Evolutionary conservation across 2,329 filamentous ascomycete species (phyloP).

Genomic region (Teratosphaeria nubilosa): DNA sequence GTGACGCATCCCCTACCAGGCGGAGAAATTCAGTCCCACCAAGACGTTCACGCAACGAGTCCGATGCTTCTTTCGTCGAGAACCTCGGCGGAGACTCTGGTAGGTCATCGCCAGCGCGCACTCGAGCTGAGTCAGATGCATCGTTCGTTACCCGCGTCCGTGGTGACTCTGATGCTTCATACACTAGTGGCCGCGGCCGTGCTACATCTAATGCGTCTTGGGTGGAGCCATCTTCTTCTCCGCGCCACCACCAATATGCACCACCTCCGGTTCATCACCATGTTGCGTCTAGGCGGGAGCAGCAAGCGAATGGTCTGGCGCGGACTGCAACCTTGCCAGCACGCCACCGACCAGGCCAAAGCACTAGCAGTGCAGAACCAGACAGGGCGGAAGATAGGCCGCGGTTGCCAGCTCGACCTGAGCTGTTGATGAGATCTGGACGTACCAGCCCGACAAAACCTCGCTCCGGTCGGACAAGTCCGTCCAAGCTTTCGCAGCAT

Average conservation of each 20-base stretch:
- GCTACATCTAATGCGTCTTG: slow-evolving; percentile 19
- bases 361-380: slow-evolving; percentile 7
- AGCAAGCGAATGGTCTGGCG: slow-evolving; percentile 9
- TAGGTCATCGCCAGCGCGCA: slow-evolving; percentile 5
- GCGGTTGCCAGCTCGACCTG: slow-evolving; percentile 22
- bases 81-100: slow-evolving; percentile 16
- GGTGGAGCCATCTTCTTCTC: slow-evolving; percentile 21
- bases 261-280: slow-evolving; percentile 12
- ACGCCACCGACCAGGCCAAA: slow-evolving; percentile 12
- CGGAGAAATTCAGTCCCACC: slow-evolving; percentile 2
- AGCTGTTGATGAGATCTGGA: slow-evolving; percentile 21
- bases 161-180: slow-evolving; percentile 19
- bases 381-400: slow-evolving; percentile 21
- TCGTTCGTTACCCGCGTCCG: slow-evolving; percentile 17
- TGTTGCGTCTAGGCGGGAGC: slow-evolving; percentile 10
- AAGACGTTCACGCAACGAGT: slow-evolving; percentile 7
- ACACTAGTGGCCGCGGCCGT: slow-evolving; percentile 10
- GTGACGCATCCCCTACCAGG: slow-evolving; percentile 39
- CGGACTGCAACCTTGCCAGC: slow-evolving; percentile 16
- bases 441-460: slow-evolving; percentile 19
- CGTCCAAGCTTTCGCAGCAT: slow-evolving; percentile 17
- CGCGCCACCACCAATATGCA: slow-evolving; percentile 5
- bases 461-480: slow-evolving; percentile 18
- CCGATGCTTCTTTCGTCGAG: slow-evolving; percentile 18
- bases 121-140: slow-evolving; percentile 14